Evolutionary conservation across 306 rosid genomes (phyloP).

Genomic region (Glycine soja): DNA sequence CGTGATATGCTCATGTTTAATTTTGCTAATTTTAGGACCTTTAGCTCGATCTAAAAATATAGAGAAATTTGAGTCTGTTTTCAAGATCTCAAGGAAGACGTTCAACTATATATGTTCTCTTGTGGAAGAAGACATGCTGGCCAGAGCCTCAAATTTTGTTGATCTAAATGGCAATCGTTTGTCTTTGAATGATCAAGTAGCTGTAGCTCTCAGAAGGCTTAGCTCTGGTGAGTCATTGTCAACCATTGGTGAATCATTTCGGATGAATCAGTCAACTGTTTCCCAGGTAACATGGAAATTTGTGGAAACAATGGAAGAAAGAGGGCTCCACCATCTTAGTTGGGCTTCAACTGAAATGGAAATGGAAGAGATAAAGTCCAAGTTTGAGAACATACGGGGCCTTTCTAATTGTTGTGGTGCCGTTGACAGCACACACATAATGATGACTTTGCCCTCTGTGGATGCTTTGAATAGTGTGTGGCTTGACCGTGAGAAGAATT

Average conservation of each 20-base stretch:
- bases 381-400: constrained; percentile 71
- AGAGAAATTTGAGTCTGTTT: constrained; percentile 74
- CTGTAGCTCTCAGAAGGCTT: constrained; percentile 88
- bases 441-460: constrained; percentile 79
- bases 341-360: constrained; percentile 81
- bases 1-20: constrained; percentile 23
- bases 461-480: constrained; percentile 66
- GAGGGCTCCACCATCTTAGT: constrained; percentile 74
- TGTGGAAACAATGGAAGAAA: constrained; percentile 90
- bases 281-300: constrained; percentile 90
- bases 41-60: constrained; percentile 58
- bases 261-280: constrained; percentile 79
- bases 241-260: constrained; percentile 74
- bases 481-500: constrained; percentile 81
- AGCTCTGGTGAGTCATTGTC: constrained; percentile 86
- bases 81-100: constrained; percentile 82
- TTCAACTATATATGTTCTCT: constrained; percentile 88
- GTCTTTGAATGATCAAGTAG: constrained; percentile 84
- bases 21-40: constrained; percentile 65
- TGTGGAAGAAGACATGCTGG: constrained; percentile 73
- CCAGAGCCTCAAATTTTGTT: constrained; percentile 60
- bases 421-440: constrained; percentile 77
- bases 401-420: constrained; percentile 94
- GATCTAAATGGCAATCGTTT: constrained; percentile 64
- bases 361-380: constrained; percentile 71